Evolutionary conservation across 2,329 filamentous ascomycete genomes (phyloP).

Genomic region (Claviceps sp.): DNA sequence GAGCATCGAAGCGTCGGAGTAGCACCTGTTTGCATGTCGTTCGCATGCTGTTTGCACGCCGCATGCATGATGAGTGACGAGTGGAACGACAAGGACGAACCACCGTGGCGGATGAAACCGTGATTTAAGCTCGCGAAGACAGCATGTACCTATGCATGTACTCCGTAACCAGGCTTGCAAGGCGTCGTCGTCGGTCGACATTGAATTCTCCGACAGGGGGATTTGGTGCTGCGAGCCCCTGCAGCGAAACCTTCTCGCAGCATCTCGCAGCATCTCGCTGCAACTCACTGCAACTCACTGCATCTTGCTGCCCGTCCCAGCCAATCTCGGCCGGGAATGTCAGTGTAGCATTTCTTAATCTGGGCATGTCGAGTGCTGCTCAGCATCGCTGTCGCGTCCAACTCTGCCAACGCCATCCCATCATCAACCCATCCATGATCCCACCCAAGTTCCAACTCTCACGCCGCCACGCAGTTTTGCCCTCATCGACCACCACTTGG

Average conservation of each 20-base stretch:
- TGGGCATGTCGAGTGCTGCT: constrained; percentile 18
- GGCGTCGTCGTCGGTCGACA: too few relatives aligned
- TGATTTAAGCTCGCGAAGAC: too few relatives aligned
- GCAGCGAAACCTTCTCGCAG: background rate
- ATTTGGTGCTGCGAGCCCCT: background rate
- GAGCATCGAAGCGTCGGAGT: too few relatives aligned
- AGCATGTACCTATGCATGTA: too few relatives aligned
- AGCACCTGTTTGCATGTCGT: too few relatives aligned
- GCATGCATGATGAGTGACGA: too few relatives aligned
- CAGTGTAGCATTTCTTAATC: constrained; percentile 2
- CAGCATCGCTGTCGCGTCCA: constrained; percentile 6
- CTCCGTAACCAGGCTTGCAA: too few relatives aligned
- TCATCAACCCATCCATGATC: background rate
- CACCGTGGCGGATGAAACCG: too few relatives aligned
- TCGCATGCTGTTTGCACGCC: too few relatives aligned
- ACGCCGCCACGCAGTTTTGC: background rate
- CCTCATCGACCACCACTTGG: constrained; percentile 1
- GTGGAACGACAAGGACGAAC: too few relatives aligned
- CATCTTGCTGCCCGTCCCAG: background rate
- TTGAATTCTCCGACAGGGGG: too few relatives aligned
- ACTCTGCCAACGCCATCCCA: constrained; percentile 6
- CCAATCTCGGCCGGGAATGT: background rate
- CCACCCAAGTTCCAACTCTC: background rate
- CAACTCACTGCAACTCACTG: background rate
- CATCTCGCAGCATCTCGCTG: background rate